Evolutionary conservation across 2,329 filamentous ascomycete genomes (phyloP).

Genomic region (Fusarium abutilonis): DNA sequence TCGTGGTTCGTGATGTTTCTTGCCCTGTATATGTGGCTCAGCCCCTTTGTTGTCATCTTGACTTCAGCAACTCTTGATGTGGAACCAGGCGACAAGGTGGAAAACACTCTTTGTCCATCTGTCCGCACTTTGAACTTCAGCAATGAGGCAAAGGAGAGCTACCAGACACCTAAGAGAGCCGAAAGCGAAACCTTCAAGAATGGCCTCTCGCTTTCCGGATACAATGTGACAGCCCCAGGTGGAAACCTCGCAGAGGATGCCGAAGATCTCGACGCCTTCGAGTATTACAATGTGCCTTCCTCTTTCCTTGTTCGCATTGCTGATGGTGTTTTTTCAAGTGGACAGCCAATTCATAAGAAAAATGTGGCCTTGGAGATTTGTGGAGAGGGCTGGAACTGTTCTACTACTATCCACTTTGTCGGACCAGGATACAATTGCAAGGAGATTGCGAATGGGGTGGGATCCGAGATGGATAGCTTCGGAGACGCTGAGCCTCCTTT

Average conservation of each 20-base stretch:
- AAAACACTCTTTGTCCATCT: constrained; percentile 21
- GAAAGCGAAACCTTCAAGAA: constrained; percentile 11
- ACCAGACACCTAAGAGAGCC: not conserved
- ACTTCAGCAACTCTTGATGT: constrained; percentile 34
- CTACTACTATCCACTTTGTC: constrained; percentile 33
- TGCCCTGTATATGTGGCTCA: constrained; percentile 37
- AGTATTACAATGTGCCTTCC: constrained; percentile 28
- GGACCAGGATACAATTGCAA: constrained; percentile 39
- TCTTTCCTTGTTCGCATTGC: constrained; percentile 20
- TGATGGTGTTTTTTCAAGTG: constrained; percentile 27
- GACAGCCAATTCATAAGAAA: constrained; percentile 15
- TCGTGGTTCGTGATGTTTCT: constrained; percentile 40
- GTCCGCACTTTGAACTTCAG: constrained; percentile 39
- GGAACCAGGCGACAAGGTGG: not conserved
- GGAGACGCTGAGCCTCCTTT: constrained; percentile 20
- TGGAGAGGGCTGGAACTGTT: constrained; percentile 37
- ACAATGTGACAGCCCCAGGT: constrained; percentile 18
- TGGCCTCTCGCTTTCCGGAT: constrained; percentile 28
- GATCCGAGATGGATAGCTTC: constrained; percentile 17
- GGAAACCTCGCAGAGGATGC: constrained; percentile 11
- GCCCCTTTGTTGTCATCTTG: constrained; percentile 35
- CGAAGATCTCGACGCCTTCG: constrained; percentile 10
- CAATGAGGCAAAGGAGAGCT: constrained; percentile 31
- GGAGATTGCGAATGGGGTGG: constrained; percentile 15
- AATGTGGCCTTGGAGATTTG: constrained; percentile 24